These are phyloP conservation scores for Sclerotinia borealis DNA, from an alignment of 2,329 filamentous ascomycete species.

Conservation along the genomic window DNA sequence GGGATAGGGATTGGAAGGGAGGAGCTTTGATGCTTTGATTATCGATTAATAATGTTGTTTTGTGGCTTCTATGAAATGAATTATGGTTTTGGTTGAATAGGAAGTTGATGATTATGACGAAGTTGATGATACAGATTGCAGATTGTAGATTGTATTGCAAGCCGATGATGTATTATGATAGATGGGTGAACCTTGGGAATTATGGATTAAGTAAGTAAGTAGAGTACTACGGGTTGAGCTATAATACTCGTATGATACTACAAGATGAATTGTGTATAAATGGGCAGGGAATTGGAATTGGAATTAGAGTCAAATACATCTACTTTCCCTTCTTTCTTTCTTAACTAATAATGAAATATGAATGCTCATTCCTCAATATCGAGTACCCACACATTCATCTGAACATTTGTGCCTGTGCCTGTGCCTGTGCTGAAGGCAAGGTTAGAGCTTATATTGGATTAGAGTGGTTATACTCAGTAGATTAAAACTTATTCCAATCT, in stretches of 20 bases:
- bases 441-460: background rate
- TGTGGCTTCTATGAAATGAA: background rate
- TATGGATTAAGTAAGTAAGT: no score
- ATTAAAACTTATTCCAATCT: background rate
- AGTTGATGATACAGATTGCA: background rate
- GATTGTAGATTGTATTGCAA: no score
- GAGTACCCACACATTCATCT: background rate
- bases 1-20: slow-evolving; percentile 3
- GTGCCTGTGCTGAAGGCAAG: background rate
- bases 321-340: no score
- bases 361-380: background rate
- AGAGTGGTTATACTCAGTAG: background rate
- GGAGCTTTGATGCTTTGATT: background rate
- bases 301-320: no score
- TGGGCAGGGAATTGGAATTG: no score
- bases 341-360: no score
- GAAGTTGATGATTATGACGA: no score
- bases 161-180: background rate
- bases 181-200: no score
- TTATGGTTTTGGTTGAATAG: no score
- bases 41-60: background rate
- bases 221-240: no score
- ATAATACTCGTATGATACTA: no score
- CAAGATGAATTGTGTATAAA: no score
- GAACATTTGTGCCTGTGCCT: background rate